Evolutionary conservation across 2,329 filamentous ascomycete species (phyloP).

Genomic region (Venturia oleaginea): DNA sequence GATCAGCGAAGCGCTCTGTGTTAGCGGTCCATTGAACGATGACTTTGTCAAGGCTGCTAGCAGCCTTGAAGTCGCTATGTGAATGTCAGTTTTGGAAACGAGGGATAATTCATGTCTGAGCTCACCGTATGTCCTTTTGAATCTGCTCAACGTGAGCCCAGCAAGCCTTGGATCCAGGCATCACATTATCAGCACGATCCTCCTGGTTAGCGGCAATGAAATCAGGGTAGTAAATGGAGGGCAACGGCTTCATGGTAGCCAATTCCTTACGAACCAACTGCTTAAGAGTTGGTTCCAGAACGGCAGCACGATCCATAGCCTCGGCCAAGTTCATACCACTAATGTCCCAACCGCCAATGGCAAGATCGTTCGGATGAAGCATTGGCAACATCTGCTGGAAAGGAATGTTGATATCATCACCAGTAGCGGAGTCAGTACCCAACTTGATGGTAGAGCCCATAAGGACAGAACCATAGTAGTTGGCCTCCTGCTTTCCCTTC

Average conservation of each 20-base stretch:
- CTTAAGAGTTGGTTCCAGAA: slow-evolving; percentile 94
- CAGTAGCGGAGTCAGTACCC: slow-evolving; percentile 73
- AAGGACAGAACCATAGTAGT: slow-evolving; percentile 97
- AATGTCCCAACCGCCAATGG: slow-evolving; percentile 96
- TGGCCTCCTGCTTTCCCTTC: slow-evolving; percentile 73
- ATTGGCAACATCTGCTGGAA: slow-evolving; percentile 92
- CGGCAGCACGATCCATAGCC: slow-evolving; percentile 91
- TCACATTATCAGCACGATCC: slow-evolving; percentile 84
- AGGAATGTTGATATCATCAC: slow-evolving; percentile 87
- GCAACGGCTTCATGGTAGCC: slow-evolving; percentile 76
- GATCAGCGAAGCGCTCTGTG: slow-evolving; percentile 90
- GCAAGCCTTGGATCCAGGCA: slow-evolving; percentile 75
- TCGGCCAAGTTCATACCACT: slow-evolving; percentile 79
- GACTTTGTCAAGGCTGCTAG: slow-evolving; percentile 82
- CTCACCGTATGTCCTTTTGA: slow-evolving; percentile 78
- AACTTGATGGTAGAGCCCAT: slow-evolving; percentile 98
- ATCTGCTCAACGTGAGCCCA: slow-evolving; percentile 86
- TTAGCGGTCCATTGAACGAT: slow-evolving; percentile 98
- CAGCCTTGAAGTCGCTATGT: slow-evolving; percentile 72
- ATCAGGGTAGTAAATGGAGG: slow-evolving; percentile 96
- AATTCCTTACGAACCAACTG: slow-evolving; percentile 85
- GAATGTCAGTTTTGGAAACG: slow-evolving; percentile 7
- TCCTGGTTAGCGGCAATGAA: slow-evolving; percentile 99
- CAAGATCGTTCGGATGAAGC: slow-evolving; percentile 93
- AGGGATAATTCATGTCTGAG: background rate